Evolutionary conservation across 1,284 basidiomycete genomes (phyloP).

Genomic region (Puccinia brachypodii): DNA sequence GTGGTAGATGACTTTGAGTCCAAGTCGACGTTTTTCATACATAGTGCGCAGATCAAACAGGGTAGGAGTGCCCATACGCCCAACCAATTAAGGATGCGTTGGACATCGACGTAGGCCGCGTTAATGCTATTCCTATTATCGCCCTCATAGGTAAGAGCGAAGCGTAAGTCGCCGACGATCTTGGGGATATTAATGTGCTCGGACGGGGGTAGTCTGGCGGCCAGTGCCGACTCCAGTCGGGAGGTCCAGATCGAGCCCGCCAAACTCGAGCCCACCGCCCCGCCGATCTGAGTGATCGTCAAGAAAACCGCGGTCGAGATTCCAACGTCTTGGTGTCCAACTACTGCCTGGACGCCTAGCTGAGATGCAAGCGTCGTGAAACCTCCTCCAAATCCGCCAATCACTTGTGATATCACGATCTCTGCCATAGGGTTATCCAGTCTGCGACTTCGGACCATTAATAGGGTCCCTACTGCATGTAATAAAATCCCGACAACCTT

Average conservation of each 20-base stretch:
- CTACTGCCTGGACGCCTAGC: conserved; percentile 54
- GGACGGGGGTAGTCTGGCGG: conserved; percentile 49
- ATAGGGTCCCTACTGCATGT: conserved; percentile 53
- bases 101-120: conserved; percentile 53
- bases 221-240: conserved; percentile 50
- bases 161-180: conserved; percentile 53
- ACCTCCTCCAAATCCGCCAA: conserved; percentile 50
- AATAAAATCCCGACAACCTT: conserved; percentile 52
- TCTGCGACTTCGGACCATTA: conserved; percentile 55
- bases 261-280: conserved; percentile 54
- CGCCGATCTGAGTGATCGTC: conserved; percentile 55
- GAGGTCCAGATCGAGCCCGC: conserved; percentile 55
- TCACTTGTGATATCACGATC: conserved; percentile 53
- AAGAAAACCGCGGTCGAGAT: conserved; percentile 55
- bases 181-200: conserved; percentile 50
- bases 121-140: conserved; percentile 52
- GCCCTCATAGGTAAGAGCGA: conserved; percentile 52
- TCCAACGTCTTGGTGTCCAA: conserved; percentile 52
- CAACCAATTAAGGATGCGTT: conserved; percentile 52
- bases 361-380: conserved; percentile 54
- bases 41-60: conserved; percentile 49
- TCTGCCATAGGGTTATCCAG: conserved; percentile 54
- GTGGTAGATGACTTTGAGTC: neutral
- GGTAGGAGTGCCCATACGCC: conserved; percentile 50
- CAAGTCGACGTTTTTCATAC: conserved; percentile 52